Evolutionary conservation across 2,329 filamentous ascomycete species (phyloP).

Genomic region (Pyrenophora tritici-repentis): DNA sequence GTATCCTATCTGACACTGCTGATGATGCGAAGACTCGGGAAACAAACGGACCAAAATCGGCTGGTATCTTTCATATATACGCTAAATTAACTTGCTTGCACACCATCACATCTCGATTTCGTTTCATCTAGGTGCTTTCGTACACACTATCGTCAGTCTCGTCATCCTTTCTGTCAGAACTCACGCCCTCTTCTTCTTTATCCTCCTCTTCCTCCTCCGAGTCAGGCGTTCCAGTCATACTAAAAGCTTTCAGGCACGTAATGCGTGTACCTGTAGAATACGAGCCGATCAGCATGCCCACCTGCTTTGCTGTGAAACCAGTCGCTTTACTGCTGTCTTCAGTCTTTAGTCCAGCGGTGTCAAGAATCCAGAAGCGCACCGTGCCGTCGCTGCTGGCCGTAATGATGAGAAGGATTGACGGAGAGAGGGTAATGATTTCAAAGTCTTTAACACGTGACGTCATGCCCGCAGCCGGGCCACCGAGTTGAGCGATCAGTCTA

Average conservation of each 20-base stretch:
- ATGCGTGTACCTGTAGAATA: constrained; percentile 89
- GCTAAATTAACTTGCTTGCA: background rate
- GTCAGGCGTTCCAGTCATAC: constrained; percentile 66
- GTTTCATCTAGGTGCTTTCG: constrained; percentile 27
- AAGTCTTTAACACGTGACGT: constrained; percentile 87
- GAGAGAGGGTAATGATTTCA: constrained; percentile 60
- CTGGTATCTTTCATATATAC: too few species aligned
- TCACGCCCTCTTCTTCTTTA: constrained; percentile 11
- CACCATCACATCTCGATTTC: background rate
- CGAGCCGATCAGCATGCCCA: constrained; percentile 72
- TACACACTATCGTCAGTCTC: constrained; percentile 31
- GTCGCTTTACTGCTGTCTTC: constrained; percentile 18
- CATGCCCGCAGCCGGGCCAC: constrained; percentile 71
- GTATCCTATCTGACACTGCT: too few species aligned
- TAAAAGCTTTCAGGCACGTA: constrained; percentile 84
- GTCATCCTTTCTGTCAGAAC: background rate
- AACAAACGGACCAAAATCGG: too few species aligned
- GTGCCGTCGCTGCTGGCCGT: constrained; percentile 85
- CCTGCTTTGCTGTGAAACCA: constrained; percentile 48
- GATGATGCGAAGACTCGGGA: too few species aligned
- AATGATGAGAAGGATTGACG: constrained; percentile 60
- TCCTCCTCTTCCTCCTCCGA: constrained; percentile 33
- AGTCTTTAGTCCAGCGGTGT: constrained; percentile 29
- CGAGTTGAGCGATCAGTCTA: constrained; percentile 71
- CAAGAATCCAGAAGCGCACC: constrained; percentile 75